phyloP scores from a whole-genome alignment of 208 protist species.

The Wallacemonas collosoma region DNA sequence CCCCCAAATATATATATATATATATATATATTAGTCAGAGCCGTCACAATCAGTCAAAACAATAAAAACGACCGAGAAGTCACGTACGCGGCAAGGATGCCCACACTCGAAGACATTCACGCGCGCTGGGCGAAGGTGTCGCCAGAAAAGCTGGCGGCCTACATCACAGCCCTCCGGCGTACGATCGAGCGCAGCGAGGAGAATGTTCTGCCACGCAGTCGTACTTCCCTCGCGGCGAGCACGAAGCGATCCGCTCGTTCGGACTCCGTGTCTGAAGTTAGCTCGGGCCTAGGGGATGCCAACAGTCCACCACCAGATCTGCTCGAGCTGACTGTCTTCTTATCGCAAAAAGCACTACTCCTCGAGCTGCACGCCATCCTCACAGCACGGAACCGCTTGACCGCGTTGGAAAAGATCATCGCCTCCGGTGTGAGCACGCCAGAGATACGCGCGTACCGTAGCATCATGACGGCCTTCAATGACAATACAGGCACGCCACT shows the following conservation, averaged over 20 bases:
- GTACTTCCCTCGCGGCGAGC: conserved; percentile 1
- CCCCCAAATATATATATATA: too few species aligned
- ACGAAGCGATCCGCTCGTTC: not conserved
- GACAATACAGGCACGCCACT: not conserved
- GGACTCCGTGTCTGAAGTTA: not conserved
- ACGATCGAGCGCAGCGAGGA: not conserved
- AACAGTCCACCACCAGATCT: conserved; percentile 1
- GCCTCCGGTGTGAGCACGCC: not conserved
- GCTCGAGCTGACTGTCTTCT: not conserved
- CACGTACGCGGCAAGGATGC: not conserved
- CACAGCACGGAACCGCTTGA: not conserved
- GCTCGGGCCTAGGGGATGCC: not conserved
- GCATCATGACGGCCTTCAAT: not conserved
- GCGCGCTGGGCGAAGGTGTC: not conserved
- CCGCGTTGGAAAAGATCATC: not conserved
- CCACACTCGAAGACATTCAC: not conserved
- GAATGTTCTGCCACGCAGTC: conserved; percentile 2
- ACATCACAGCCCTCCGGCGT: not conserved
- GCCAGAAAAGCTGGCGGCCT: not conserved
- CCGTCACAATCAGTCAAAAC: not conserved
- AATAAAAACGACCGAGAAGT: not conserved
- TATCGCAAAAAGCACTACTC: conserved; percentile 16
- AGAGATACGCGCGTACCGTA: not conserved
- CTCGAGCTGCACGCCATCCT: conserved; percentile 16
- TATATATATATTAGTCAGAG: too few species aligned